A percentile compares a stretch with the other conserved stretches of the same genome.
These are phyloP conservation scores for Thymus quinquecostatus DNA, from an alignment of 257 asterid species.

Conservation along the genomic window DNA sequence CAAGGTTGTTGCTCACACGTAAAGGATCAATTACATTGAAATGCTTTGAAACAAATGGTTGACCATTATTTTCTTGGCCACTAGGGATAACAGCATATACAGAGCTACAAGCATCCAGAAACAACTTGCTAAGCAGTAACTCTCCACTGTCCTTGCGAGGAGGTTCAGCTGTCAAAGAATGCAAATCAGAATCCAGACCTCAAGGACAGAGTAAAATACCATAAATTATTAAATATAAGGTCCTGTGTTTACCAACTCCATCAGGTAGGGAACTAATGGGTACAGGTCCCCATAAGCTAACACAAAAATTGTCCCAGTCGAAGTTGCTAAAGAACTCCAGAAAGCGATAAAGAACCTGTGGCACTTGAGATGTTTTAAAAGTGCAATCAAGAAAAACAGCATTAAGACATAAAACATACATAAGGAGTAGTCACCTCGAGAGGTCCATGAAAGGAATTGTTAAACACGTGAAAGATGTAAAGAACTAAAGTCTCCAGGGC, in stretches of 20 bases:
- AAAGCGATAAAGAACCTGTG: conserved; percentile 97
- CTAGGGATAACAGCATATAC: conserved; percentile 92
- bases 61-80: conserved; percentile 88
- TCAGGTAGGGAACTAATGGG: conserved; percentile 88
- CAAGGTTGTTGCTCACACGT: conserved; percentile 97
- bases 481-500: conserved; percentile 96
- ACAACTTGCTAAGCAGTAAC: conserved; percentile 85
- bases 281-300: conserved; percentile 99
- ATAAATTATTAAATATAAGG: conserved; percentile 17
- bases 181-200: conserved; percentile 31
- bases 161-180: conserved; percentile 64
- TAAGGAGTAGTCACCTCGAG: conserved; percentile 71
- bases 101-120: conserved; percentile 89
- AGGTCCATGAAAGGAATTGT: conserved; percentile 91
- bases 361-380: conserved; percentile 38
- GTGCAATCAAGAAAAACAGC: conserved; percentile 28
- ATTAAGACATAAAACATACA: conserved; percentile 16
- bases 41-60: conserved; percentile 82
- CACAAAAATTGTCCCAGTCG: conserved; percentile 96
- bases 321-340: conserved; percentile 98
- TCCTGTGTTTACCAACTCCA: conserved; percentile 61
- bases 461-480: conserved; percentile 95
- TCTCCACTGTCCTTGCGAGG: conserved; percentile 91
- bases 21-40: conserved; percentile 96
- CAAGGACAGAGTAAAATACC: conserved; percentile 19